Conservation (phyloP, 305 asterid species). For the Ajuga reptans region DNA sequence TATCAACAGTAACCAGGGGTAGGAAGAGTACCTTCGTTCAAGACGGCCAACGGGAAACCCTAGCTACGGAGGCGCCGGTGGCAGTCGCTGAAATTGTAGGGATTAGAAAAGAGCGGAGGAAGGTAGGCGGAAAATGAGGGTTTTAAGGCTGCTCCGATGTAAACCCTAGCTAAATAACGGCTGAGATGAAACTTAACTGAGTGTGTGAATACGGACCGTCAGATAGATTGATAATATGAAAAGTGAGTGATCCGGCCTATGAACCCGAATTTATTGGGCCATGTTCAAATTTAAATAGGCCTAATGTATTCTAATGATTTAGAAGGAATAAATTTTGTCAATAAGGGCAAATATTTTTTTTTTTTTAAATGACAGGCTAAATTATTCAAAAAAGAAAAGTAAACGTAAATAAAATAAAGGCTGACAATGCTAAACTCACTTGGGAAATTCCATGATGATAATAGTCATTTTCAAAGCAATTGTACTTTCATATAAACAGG, state of each 20-base stretch:
- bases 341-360: no score
- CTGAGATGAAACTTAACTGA: neutral
- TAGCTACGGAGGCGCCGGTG: conserved; percentile 19
- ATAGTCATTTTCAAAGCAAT: no score
- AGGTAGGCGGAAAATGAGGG: neutral
- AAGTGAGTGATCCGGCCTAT: neutral
- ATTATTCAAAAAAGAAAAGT: no score
- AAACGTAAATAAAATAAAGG: no score
- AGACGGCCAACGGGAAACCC: neutral
- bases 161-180: conserved; percentile 28
- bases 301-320: no score
- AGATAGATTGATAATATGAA: neutral
- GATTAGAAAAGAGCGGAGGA: neutral
- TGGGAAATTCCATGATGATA: no score
- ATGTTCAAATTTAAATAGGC: neutral
- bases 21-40: conserved; percentile 11
- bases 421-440: no score
- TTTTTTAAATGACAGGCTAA: no score
- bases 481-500: no score
- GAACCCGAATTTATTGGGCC: neutral
- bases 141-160: conserved; percentile 16
- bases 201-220: conserved; percentile 13
- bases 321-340: no score
- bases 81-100: neutral
- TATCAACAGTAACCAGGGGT: neutral